A percentile compares a stretch with the other conserved stretches of the same genome.
These are phyloP conservation scores for Aspergillus tamarii DNA, from an alignment of 2,329 filamentous ascomycete genomes.

Conservation along the genomic window DNA sequence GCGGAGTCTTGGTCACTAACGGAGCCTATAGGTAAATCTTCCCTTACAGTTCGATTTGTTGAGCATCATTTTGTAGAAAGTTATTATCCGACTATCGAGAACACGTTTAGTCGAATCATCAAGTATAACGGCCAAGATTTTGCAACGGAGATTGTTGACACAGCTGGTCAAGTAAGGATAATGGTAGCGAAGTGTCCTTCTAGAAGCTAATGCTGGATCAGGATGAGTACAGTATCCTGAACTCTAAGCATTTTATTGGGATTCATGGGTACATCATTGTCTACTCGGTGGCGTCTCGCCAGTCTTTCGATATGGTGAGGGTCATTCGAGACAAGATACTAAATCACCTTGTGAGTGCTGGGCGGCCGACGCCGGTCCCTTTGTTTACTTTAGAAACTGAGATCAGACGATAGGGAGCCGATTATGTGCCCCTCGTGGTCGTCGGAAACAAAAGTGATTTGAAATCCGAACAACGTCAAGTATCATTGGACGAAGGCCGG, in stretches of 20 bases:
- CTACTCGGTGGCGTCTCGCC: slow-evolving; percentile 92
- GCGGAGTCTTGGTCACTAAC: slow-evolving; percentile 15
- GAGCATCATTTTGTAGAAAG: slow-evolving; percentile 98
- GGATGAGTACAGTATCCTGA: slow-evolving; percentile 98
- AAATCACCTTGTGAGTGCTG: slow-evolving; percentile 76
- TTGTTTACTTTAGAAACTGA: neutral
- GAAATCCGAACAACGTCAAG: slow-evolving; percentile 88
- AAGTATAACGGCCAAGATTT: slow-evolving; percentile 91
- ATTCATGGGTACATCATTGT: slow-evolving; percentile 99
- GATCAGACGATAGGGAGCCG: slow-evolving; percentile 69
- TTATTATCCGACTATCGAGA: slow-evolving; percentile 99
- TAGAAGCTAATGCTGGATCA: slow-evolving; percentile 42
- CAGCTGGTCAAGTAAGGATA: slow-evolving; percentile 78
- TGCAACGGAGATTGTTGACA: slow-evolving; percentile 96
- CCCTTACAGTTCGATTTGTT: slow-evolving; percentile 93
- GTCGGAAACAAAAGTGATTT: slow-evolving; percentile 98
- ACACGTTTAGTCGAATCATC: slow-evolving; percentile 96
- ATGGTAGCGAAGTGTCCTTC: neutral
- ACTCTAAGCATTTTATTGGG: slow-evolving; percentile 98
- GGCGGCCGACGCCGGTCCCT: neutral
- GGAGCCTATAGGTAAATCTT: slow-evolving; percentile 78
- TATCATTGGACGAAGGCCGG: slow-evolving; percentile 81
- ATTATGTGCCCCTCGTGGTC: slow-evolving; percentile 89
- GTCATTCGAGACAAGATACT: slow-evolving; percentile 97
- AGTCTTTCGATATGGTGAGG: slow-evolving; percentile 96